phyloP scores from a whole-genome alignment of 768 basidiomycete genomes.

The Leucocoprinus leucothites region DNA sequence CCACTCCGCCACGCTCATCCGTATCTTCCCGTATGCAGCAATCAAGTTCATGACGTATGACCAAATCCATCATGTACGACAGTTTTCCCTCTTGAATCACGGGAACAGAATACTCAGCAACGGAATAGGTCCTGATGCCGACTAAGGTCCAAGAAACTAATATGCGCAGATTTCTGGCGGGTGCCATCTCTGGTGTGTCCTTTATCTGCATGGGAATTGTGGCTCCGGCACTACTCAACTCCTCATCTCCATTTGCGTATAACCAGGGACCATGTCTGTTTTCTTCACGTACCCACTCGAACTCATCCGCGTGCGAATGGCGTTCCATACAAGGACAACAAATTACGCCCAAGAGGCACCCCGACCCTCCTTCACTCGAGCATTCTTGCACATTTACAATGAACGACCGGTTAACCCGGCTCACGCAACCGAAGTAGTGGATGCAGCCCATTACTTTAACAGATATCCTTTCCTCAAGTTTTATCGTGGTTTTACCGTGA shows the following conservation, averaged over 20 bases:
- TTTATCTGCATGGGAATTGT: background rate
- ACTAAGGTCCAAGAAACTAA: constrained; percentile 77
- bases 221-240: background rate
- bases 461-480: constrained; percentile 82
- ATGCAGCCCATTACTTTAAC: constrained; percentile 39
- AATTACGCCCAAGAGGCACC: constrained; percentile 19
- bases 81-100: constrained; percentile 16
- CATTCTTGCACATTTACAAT: constrained; percentile 64
- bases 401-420: constrained; percentile 45
- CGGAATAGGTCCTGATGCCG: constrained; percentile 76
- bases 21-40: constrained; percentile 95
- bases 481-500: constrained; percentile 96
- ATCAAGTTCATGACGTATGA: constrained; percentile 98
- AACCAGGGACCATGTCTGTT: constrained; percentile 79
- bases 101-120: background rate
- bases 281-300: constrained; percentile 95
- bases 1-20: constrained; percentile 90
- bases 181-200: constrained; percentile 76
- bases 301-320: constrained; percentile 92
- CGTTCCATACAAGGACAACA: constrained; percentile 63
- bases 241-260: constrained; percentile 1
- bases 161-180: constrained; percentile 76
- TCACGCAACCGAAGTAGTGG: constrained; percentile 15
- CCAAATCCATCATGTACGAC: constrained; percentile 68
- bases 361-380: constrained; percentile 51